Base-by-base conservation (phyloP, 495 filamentous ascomycete species). In the Schizothecium vesticola region DNA sequence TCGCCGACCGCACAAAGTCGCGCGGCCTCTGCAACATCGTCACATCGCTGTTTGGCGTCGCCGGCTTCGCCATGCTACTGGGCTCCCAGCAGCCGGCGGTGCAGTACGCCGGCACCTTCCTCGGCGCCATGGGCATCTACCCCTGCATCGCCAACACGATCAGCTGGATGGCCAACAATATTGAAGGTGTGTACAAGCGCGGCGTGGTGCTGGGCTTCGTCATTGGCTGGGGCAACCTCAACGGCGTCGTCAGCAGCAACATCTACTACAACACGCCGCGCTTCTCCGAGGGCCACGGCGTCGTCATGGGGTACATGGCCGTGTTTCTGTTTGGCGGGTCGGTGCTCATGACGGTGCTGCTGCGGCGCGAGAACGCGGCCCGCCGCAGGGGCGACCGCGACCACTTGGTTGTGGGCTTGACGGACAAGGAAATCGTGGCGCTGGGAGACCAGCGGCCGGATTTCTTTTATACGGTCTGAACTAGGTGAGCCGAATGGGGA, bases 191-290 rank as follows among this genome's bases (percentile, higher is more conserved):
- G 4, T 96, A 96, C 79, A 97, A 97, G 82, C 86, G 94, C 24
- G 94, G 94, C 23, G 88, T 97, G 2, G 90, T 91, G 0, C 78
- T 96, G 3, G 94, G 94, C 0, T 87, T 97, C 51, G 91, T 96
- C 25, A 93, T 96, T 68, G 92, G 92, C 19, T 97, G 93, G 92
- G 94, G 94, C 9, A 97, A 97, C 69, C 81, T 97, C 24, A 96
- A 95, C 78, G 92, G 93, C 21, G 86, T 96, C 56, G 90, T 97
- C 61, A 88, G 85, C 69, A 90, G 86, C 67, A 94, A 95, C 76
- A 92, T 87, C 66, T 87, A 82, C 74, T 79, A 76, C 59, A 74
- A 78, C 65, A n/a, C 73, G 3, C 83, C 83, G 13, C 79, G 78
- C 33, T 86, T 80, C 72, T 68, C 74, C 21, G 74, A 77, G 66